phyloP scores from a whole-genome alignment of 768 basidiomycete species.

The Chiua virens region DNA sequence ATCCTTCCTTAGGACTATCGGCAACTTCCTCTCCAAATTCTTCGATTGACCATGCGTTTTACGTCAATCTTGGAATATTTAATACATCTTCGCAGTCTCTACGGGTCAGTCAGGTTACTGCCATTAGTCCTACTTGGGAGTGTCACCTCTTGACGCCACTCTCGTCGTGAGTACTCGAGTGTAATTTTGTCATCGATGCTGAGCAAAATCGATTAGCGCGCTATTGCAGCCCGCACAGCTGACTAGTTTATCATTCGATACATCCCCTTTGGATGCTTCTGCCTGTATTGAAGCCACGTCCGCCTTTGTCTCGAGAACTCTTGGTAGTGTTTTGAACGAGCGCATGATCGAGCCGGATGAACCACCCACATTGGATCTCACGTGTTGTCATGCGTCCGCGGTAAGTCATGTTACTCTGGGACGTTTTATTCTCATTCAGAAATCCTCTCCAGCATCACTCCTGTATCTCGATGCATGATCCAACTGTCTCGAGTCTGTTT shows the following conservation, averaged over 20 bases:
- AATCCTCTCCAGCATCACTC: constrained; percentile 8
- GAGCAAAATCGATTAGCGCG: constrained; percentile 34
- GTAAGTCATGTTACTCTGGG: constrained; percentile 33
- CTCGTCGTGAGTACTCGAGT: constrained; percentile 42
- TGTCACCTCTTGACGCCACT: constrained; percentile 41
- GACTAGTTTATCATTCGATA: constrained; percentile 44
- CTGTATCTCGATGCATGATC: constrained; percentile 18
- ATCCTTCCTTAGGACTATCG: constrained; percentile 54
- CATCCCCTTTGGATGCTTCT: constrained; percentile 38
- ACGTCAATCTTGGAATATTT: constrained; percentile 54
- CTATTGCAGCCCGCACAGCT: constrained; percentile 48
- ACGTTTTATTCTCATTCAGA: constrained; percentile 2
- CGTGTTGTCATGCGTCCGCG: constrained; percentile 45
- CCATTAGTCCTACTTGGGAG: constrained; percentile 70
- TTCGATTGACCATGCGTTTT: constrained; percentile 48
- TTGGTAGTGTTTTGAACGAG: constrained; percentile 53
- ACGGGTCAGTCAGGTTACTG: constrained; percentile 55
- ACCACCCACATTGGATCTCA: constrained; percentile 58
- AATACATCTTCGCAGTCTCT: constrained; percentile 48
- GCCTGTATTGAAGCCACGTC: constrained; percentile 42
- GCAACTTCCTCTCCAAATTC: constrained; percentile 52
- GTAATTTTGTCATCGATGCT: constrained; percentile 1
- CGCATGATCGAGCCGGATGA: constrained; percentile 34
- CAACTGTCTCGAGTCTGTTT: constrained; percentile 43
- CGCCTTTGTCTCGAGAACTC: constrained; percentile 51